A percentile compares a stretch with the other conserved stretches of the same genome.
These are phyloP conservation scores for Penicillium rolfsii DNA, from an alignment of 2,329 filamentous ascomycete species.

Conservation along the genomic window DNA sequence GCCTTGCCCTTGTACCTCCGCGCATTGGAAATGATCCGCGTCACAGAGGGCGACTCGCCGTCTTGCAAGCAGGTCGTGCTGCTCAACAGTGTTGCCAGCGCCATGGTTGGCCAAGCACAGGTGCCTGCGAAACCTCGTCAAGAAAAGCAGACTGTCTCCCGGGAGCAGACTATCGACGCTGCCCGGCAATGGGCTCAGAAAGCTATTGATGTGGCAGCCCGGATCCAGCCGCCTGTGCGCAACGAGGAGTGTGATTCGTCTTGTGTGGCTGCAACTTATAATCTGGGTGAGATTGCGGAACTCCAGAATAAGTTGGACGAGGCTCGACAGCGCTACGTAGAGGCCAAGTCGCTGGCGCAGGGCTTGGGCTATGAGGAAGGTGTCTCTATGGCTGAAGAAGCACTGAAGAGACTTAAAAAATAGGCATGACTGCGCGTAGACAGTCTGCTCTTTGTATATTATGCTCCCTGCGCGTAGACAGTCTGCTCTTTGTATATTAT, in stretches of 20 bases:
- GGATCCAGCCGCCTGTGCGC: slow-evolving; percentile 67
- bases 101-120: slow-evolving; percentile 51
- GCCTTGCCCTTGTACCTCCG: slow-evolving; percentile 86
- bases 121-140: slow-evolving; percentile 35
- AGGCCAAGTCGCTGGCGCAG: slow-evolving; percentile 65
- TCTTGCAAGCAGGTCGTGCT: slow-evolving; percentile 79
- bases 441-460: slow-evolving; percentile 22
- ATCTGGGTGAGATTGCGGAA: slow-evolving; percentile 80
- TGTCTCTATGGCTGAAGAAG: slow-evolving; percentile 34
- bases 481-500: slow-evolving; percentile 24
- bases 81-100: slow-evolving; percentile 57
- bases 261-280: slow-evolving; percentile 82
- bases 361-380: slow-evolving; percentile 47
- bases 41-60: slow-evolving; percentile 45
- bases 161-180: slow-evolving; percentile 66
- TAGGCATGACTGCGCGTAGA: slow-evolving; percentile 15
- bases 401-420: slow-evolving; percentile 37
- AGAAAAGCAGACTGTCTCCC: slow-evolving; percentile 49
- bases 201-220: slow-evolving; percentile 67
- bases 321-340: slow-evolving; percentile 69
- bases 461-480: slow-evolving; percentile 10
- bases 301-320: slow-evolving; percentile 68
- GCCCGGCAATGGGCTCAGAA: slow-evolving; percentile 79
- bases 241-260: slow-evolving; percentile 81
- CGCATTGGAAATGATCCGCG: slow-evolving; percentile 70